These are phyloP conservation scores for Microbotryum intermedium DNA, from an alignment of 1,284 basidiomycete species.

Conservation along the genomic window DNA sequence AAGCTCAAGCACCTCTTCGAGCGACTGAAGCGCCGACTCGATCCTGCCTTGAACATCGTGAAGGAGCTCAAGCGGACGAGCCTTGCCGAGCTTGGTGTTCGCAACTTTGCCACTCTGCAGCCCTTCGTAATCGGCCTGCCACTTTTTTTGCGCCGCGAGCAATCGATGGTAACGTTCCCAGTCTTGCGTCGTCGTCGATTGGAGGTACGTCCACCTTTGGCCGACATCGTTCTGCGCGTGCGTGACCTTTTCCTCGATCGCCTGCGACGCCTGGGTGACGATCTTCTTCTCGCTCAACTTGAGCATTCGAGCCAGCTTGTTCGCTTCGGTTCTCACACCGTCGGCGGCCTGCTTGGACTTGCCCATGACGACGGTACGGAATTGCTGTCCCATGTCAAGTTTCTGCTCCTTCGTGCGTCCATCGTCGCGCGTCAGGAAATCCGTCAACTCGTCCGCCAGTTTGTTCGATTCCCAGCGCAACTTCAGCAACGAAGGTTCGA, in stretches of 20 bases:
- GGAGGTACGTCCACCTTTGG: conserved; percentile 29
- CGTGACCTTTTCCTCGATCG: conserved; percentile 14
- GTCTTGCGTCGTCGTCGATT: conserved; percentile 17
- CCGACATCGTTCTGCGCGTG: conserved; percentile 29
- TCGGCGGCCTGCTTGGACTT: too few relatives aligned
- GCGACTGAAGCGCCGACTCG: conserved; percentile 10
- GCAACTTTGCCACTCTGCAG: conserved; percentile 13
- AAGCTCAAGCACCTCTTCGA: conserved; percentile 17
- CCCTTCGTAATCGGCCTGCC: conserved; percentile 17
- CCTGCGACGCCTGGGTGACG: too few relatives aligned
- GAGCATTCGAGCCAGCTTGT: too few relatives aligned
- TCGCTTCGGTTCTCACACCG: too few relatives aligned
- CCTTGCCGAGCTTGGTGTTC: too few relatives aligned
- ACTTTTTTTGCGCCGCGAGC: conserved; percentile 24
- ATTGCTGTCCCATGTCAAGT: too few relatives aligned
- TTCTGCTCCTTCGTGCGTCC: too few relatives aligned
- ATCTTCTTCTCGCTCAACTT: too few relatives aligned
- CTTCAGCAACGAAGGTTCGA: conserved; percentile 9
- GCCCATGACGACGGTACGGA: too few relatives aligned
- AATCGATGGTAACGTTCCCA: conserved; percentile 29
- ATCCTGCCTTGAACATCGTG: conserved; percentile 5
- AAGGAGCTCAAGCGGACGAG: conserved; percentile 17
- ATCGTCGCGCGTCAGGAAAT: too few relatives aligned
- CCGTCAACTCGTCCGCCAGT: too few relatives aligned
- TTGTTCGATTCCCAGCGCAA: too few relatives aligned